These are phyloP conservation scores for Hypomontagnella submonticulosa DNA, from an alignment of 495 filamentous ascomycete species.

Conservation along the genomic window DNA sequence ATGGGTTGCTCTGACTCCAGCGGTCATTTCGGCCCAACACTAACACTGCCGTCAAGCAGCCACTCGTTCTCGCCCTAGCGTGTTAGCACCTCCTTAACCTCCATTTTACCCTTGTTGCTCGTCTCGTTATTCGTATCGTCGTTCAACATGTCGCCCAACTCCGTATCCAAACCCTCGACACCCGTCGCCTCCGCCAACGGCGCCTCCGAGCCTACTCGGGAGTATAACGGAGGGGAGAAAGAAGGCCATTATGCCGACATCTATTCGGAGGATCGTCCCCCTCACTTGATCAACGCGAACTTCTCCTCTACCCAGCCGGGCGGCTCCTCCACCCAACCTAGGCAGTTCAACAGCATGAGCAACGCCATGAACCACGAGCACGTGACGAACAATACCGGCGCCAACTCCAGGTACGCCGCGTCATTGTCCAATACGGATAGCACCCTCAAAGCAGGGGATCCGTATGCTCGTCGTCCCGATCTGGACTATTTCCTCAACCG, in stretches of 20 bases:
- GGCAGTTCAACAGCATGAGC: neutral
- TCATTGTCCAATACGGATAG: slow-evolving; percentile 22
- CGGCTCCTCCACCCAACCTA: slow-evolving; percentile 24
- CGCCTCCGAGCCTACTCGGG: slow-evolving; percentile 11
- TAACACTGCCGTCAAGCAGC: slow-evolving; percentile 5
- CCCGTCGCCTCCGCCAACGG: slow-evolving; percentile 5
- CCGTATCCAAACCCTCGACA: neutral
- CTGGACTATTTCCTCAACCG: slow-evolving; percentile 12
- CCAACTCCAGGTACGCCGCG: slow-evolving; percentile 11
- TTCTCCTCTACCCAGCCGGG: slow-evolving; percentile 28
- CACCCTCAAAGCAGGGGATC: slow-evolving; percentile 9
- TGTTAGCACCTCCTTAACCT: neutral
- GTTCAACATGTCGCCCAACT: slow-evolving; percentile 18
- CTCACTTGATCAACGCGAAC: slow-evolving; percentile 39
- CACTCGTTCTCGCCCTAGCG: neutral
- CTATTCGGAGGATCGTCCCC: slow-evolving; percentile 30
- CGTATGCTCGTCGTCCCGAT: slow-evolving; percentile 6
- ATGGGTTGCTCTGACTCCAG: slow-evolving; percentile 2
- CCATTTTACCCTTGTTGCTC: neutral
- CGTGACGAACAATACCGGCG: neutral
- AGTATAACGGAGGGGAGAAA: neutral
- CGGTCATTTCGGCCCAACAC: neutral
- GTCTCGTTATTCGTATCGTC: neutral
- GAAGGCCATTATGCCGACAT: slow-evolving; percentile 11
- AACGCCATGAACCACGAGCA: neutral